Conservation (phyloP, 2,329 filamentous ascomycete species). For the Fusarium ambrosium region DNA sequence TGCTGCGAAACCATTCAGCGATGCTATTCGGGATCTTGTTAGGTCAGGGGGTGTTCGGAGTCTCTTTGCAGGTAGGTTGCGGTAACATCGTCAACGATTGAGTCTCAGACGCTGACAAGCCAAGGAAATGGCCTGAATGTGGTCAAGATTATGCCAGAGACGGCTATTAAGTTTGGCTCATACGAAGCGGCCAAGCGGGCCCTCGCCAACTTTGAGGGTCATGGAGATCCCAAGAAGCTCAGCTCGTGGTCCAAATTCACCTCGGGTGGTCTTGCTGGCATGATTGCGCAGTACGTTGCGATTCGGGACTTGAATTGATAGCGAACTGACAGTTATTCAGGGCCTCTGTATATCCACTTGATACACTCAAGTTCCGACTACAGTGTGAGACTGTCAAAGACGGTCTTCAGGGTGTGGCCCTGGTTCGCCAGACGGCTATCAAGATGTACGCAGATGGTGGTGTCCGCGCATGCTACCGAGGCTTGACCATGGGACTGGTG, state of each 20-base stretch:
- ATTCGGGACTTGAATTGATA: neutral
- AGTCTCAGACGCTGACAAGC: slow-evolving; percentile 17
- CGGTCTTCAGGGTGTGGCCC: slow-evolving; percentile 83
- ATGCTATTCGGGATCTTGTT: slow-evolving; percentile 84
- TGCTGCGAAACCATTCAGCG: slow-evolving; percentile 76
- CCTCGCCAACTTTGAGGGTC: slow-evolving; percentile 88
- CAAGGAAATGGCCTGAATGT: slow-evolving; percentile 96
- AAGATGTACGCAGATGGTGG: slow-evolving; percentile 89
- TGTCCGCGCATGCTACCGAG: slow-evolving; percentile 85
- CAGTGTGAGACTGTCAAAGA: slow-evolving; percentile 94
- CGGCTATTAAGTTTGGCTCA: slow-evolving; percentile 96
- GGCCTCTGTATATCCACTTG: slow-evolving; percentile 94
- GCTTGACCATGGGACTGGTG: slow-evolving; percentile 91
- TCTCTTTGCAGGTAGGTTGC: slow-evolving; percentile 85
- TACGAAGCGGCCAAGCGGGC: slow-evolving; percentile 95
- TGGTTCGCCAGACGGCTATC: slow-evolving; percentile 84
- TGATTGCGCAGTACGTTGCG: slow-evolving; percentile 85
- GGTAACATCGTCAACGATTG: neutral
- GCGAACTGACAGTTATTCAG: slow-evolving; percentile 54
- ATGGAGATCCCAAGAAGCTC: slow-evolving; percentile 83
- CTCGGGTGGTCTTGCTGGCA: slow-evolving; percentile 90
- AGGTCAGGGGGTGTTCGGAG: slow-evolving; percentile 87
- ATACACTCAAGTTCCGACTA: slow-evolving; percentile 85
- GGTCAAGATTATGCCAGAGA: slow-evolving; percentile 98
- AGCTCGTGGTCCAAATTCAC: slow-evolving; percentile 89